These are phyloP conservation scores for Eimeria tenella DNA, from an alignment of 169 alveolate genomes.

Conservation along the genomic window DNA sequence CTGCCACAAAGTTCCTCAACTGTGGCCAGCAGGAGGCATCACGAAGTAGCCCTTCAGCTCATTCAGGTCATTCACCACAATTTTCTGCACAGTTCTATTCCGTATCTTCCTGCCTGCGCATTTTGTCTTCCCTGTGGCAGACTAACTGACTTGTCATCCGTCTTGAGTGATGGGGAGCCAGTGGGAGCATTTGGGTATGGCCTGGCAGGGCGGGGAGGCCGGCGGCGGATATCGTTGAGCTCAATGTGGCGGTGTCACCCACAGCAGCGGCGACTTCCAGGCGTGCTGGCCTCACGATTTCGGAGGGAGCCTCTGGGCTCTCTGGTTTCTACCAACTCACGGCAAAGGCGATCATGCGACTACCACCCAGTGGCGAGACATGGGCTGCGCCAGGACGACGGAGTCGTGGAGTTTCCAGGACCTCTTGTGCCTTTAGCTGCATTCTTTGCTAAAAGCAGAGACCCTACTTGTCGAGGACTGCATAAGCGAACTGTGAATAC, in stretches of 20 bases:
- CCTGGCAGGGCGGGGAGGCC: conserved; percentile 61
- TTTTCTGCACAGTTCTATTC: neutral
- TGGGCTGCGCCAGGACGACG: conserved; percentile 44
- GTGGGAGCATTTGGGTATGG: conserved; percentile 68
- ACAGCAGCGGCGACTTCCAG: conserved; percentile 29
- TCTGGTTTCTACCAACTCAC: neutral
- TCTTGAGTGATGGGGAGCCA: conserved; percentile 58
- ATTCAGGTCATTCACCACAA: too few species aligned
- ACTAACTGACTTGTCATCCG: conserved; percentile 53
- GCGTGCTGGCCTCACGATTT: neutral
- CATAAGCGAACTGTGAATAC: neutral
- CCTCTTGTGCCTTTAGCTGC: conserved; percentile 66
- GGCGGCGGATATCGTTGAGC: conserved; percentile 26
- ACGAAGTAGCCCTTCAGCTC: too few species aligned
- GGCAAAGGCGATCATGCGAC: conserved; percentile 29
- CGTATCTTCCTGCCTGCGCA: neutral
- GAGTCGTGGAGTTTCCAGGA: conserved; percentile 60
- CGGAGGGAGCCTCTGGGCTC: conserved; percentile 6
- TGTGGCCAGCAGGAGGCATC: too few species aligned
- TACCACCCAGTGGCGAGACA: neutral
- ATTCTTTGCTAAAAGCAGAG: conserved; percentile 65
- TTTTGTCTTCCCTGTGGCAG: neutral
- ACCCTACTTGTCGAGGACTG: conserved; percentile 36
- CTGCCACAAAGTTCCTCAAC: too few species aligned
- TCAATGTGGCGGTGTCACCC: conserved; percentile 39